Base-by-base conservation (phyloP, 2,329 filamentous ascomycete species). In the Colletotrichum tofieldiae region DNA sequence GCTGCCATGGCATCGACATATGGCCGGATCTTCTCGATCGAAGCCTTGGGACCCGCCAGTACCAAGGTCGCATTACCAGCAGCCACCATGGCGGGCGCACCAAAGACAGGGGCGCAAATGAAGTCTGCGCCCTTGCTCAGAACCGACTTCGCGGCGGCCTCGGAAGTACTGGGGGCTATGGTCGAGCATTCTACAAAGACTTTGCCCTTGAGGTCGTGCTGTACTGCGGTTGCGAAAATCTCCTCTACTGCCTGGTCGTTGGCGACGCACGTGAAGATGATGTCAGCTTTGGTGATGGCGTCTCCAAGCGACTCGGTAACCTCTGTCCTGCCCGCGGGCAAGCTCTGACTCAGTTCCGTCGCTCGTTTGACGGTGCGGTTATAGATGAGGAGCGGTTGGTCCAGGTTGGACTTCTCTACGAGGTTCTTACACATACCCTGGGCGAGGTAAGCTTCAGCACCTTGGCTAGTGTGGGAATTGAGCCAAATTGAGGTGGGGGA, bases 121-220 rank as follows among this genome's bases (percentile, higher is more conserved):
- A 97, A 97, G 49, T 91, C 86, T 2, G 89, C 94, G 7, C 93
- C 93, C 32, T 86, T 86, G 1, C 80, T 86, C 16, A 84, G 84
- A 72, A 93, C 84, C 35, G 82, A 85, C 75, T 90, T 85, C 35
- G 91, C 91, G 3, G 94, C 82, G 35, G 86, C 86, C 73, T 93
- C 89, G 1, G 93, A 93, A 5, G 93, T 94, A 67, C 95, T 92
- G 0, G 95, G 95, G 81, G 96, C 93, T 45, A 98, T 90, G 35
- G 95, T 98, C 4, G 94, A 96, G 86, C 93, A 95, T 79, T 98
- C 95, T 41, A 97, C 88, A 75, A 98, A 92, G 20, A 96, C 85
- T 84, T 97, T 98, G 73, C 90, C 91, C 37, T 86, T 86, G 23
- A 93, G 83, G 69, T 90, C 84, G 23, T 83, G 78, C 59, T 88